Evolutionary conservation across 2,329 filamentous ascomycete genomes (phyloP).

Genomic region (Didymella glomerata): DNA sequence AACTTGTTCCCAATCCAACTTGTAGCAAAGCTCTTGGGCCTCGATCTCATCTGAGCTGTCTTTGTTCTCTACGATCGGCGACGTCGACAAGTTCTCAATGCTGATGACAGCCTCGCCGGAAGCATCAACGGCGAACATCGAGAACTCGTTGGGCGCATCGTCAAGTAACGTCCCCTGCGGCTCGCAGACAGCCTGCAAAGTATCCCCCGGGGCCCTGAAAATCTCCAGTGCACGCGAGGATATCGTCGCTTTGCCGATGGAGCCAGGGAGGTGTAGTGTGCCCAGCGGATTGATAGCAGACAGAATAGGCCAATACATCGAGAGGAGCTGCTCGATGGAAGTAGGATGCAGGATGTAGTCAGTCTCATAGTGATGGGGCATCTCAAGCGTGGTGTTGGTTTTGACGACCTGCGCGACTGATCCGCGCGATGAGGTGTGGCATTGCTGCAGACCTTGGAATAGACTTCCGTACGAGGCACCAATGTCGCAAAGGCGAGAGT

Average conservation of each 20-base stretch:
- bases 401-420: conserved; percentile 35
- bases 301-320: conserved; percentile 42
- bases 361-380: conserved; percentile 42
- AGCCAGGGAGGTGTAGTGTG: conserved; percentile 35
- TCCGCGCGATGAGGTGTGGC: conserved; percentile 50
- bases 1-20: conserved; percentile 35
- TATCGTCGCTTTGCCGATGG: conserved; percentile 35
- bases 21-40: conserved; percentile 41
- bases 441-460: conserved; percentile 62
- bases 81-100: conserved; percentile 34
- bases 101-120: conserved; percentile 27
- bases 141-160: conserved; percentile 29
- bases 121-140: conserved; percentile 34
- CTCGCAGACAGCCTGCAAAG: conserved; percentile 29
- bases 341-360: conserved; percentile 39
- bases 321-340: conserved; percentile 38
- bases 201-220: conserved; percentile 10
- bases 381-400: conserved; percentile 33
- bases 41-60: conserved; percentile 10
- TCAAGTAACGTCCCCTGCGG: conserved; percentile 15
- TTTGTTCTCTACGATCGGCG: conserved; percentile 32
- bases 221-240: conserved; percentile 23
- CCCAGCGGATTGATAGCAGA: conserved; percentile 19
- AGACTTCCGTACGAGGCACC: conserved; percentile 62
- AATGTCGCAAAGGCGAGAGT: conserved; percentile 56